These are phyloP conservation scores for Sphaerobolus stellatus DNA, from an alignment of 1,284 basidiomycete species.

Conservation along the genomic window DNA sequence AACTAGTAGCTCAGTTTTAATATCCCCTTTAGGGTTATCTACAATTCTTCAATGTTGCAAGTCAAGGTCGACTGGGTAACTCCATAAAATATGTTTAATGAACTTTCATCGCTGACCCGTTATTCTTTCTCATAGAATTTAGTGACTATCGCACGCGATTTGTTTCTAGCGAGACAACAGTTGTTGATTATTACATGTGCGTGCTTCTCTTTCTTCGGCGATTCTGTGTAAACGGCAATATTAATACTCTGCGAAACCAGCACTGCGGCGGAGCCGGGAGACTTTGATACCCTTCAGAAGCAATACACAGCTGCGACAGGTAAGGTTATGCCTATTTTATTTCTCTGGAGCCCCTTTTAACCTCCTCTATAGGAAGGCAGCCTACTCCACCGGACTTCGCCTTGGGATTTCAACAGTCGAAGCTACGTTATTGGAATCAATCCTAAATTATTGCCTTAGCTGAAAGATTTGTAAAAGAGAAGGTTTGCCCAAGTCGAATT, in stretches of 20 bases:
- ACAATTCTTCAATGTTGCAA: constrained; percentile 42
- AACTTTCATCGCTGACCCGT: not conserved
- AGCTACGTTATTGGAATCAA: constrained; percentile 43
- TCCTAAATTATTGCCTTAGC: constrained; percentile 38
- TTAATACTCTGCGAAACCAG: no score
- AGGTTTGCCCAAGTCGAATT: not conserved
- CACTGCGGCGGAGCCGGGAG: constrained; percentile 37
- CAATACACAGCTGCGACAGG: constrained; percentile 43
- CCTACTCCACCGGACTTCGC: constrained; percentile 40
- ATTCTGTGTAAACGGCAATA: no score
- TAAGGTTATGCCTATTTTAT: no score
- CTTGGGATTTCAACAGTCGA: constrained; percentile 43
- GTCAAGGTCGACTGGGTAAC: constrained; percentile 40
- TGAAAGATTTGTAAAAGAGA: constrained; percentile 40
- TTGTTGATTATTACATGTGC: constrained; percentile 43
- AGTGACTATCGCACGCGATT: constrained; percentile 36
- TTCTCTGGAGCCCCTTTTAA: no score
- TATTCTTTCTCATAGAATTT: constrained; percentile 33
- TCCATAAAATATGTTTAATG: no score
- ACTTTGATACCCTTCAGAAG: constrained; percentile 40
- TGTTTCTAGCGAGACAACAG: constrained; percentile 36
- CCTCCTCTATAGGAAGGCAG: constrained; percentile 32
- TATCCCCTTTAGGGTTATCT: constrained; percentile 39
- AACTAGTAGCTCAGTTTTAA: no score
- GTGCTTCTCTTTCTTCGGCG: constrained; percentile 5